phyloP scores from a whole-genome alignment of 768 basidiomycete genomes.

The Phaeotremella skinneri region DNA sequence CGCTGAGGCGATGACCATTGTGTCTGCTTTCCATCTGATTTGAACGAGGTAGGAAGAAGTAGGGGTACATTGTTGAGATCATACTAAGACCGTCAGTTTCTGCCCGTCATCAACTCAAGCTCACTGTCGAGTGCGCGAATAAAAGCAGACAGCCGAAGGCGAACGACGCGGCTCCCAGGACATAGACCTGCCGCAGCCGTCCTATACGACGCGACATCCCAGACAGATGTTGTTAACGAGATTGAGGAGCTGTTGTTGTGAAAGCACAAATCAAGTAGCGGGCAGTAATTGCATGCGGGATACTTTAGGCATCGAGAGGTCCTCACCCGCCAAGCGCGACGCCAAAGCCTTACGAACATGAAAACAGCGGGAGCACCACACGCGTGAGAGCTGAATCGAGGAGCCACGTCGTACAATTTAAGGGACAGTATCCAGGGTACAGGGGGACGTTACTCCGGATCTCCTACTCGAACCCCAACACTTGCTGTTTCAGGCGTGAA shows the following conservation, averaged over 20 bases:
- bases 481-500: no score
- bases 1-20: background rate
- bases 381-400: background rate
- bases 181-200: background rate
- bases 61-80: background rate
- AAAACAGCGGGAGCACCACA: background rate
- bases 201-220: slow-evolving; percentile 3
- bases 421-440: no score
- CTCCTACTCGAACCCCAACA: no score
- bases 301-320: background rate
- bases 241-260: background rate
- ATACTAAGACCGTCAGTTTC: background rate
- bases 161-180: background rate
- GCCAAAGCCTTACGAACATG: background rate
- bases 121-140: background rate
- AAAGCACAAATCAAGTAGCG: background rate
- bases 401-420: background rate
- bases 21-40: background rate
- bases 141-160: background rate
- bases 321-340: background rate
- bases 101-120: background rate
- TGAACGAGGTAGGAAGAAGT: background rate
- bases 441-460: no score
- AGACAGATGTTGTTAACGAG: background rate
- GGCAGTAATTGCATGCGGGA: background rate